Base-by-base conservation (phyloP, 768 basidiomycete genomes). In the Amanita pseudoporphyria region DNA sequence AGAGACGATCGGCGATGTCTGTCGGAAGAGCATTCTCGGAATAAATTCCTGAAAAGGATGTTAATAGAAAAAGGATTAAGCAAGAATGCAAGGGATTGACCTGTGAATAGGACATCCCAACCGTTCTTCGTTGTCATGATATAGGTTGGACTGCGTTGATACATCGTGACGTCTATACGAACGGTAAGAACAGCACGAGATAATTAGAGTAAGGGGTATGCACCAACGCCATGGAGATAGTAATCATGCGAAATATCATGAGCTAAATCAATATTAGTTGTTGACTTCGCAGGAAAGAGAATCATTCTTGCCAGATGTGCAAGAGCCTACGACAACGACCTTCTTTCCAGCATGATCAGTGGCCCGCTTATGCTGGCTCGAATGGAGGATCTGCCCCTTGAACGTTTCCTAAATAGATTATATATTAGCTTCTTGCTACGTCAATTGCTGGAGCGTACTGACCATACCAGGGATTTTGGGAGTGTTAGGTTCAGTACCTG, bases 291-390 rank as follows among this genome's bases (percentile, higher is more conserved):
- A 2, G 7, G 36, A 5, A 9, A 16, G 3, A 12, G 28, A 31
- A 32, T 21, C 24, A 7, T 4, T 21, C 46, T 13, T 57, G 75
- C 74, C 74, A 24, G 78, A 79, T 45, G 76, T 82, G 36, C 79
- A 78, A 14, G 82, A 74, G n/a, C 84, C 84, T 2, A 87, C 67
- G n/a, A 86, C 68, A 1, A 84, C 67, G 5, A 76, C 81, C 55
- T 78, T 82, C 67, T 84, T 84, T 6, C 81, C 81, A 5, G 63
- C 51, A 54, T 76, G 73, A 28, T 73, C 74, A 1, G 62, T 53
- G 0, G 77, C 77, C 5, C 66, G 65, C 18, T 68, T 73, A 60
- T 78, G 77, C 16, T 70, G 53, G 1, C 67, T 66, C 0, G 82
- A 79, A 58, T 86, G 84, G 1, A 75, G 37, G 1, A 70, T 54